Base-by-base conservation (phyloP, 805 yeast species). In the Hanseniaspora jakobsenii region DNA sequence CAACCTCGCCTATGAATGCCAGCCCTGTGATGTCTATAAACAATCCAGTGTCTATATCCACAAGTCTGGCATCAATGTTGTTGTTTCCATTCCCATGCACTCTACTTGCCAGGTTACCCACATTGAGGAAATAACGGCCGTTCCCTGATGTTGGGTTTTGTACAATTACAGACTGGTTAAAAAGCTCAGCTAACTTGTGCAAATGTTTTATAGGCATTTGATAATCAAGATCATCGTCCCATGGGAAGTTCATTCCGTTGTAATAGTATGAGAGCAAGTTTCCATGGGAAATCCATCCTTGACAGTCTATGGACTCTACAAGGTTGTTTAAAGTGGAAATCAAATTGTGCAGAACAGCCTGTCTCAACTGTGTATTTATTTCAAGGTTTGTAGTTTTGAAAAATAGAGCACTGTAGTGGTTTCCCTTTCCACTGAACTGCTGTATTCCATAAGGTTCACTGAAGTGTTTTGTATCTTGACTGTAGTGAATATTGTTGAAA, bases 21-120 rank as follows among this genome's bases (percentile, higher is more conserved):
- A 78, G 59, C 0, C 77, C 87, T 0, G 91, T 81, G 27, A 81
- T 74, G 57, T 81, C 91, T 44, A 81, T 76, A 53, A 74, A 81
- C 45, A 77, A 58, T 0, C 89, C 91, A 4, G 77, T 69, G 51
- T 77, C 81, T 7, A 76, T 64, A 57, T 80, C 87, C 44, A 81
- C 74, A 53, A 80, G 77, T 40, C 91, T 61, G 0, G 82, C 87
- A 60, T 78, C 84, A 34, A 80, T 78, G 51, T 75, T 75, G 55
- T 78, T 78, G 17, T 58, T 53, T 1, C 80, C 81, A 51, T 74
- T 77, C 1, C 75, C 81, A 43, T 69, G 67, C 0, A 56, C 58
- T 54, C 87, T 65, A 44, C 70, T 69, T 1, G 82, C 72, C 9
- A 77, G 61, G 13, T 69, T 70, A 3, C 75, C 70, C 37, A 63